Conservation (phyloP, 208 protist genomes). For the Crithidia sp. region DNA sequence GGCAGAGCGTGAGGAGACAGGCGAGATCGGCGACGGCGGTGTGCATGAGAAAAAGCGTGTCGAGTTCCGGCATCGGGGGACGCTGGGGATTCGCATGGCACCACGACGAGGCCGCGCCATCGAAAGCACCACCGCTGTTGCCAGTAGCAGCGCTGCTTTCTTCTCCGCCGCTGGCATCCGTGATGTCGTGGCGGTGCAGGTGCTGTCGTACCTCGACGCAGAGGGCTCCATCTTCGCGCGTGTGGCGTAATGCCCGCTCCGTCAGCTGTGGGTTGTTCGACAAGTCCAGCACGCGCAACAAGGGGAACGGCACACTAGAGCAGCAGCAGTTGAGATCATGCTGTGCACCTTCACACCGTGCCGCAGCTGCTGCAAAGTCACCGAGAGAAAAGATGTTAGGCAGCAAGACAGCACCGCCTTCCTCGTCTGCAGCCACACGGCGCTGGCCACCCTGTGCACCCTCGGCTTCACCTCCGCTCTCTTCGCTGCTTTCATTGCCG, state of each 20-base stretch:
- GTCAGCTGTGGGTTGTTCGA: slow-evolving; percentile 30
- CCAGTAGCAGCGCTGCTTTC: neutral
- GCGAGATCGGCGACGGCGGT: slow-evolving; percentile 15
- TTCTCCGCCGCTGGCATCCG: neutral
- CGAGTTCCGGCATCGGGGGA: slow-evolving; percentile 9
- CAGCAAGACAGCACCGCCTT: neutral
- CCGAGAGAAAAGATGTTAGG: neutral
- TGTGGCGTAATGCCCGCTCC: slow-evolving; percentile 13
- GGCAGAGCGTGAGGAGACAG: slow-evolving; percentile 18
- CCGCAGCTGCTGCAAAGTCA: neutral
- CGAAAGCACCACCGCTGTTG: neutral
- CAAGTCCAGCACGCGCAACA: slow-evolving; percentile 19
- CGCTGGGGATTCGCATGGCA: neutral
- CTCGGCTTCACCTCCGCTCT: neutral
- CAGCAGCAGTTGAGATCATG: too few relatives aligned
- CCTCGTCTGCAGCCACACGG: neutral
- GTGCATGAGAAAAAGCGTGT: slow-evolving; percentile 24
- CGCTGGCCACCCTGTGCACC: neutral
- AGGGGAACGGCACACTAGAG: neutral
- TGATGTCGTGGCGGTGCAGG: neutral
- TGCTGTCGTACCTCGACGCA: neutral
- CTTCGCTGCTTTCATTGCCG: neutral
- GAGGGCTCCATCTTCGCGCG: neutral
- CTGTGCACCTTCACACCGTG: neutral
- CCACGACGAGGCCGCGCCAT: neutral